A percentile compares a stretch with the other conserved stretches of the same genome.
Conservation (phyloP, 1,284 basidiomycete genomes). For the Leccinum huronense region DNA sequence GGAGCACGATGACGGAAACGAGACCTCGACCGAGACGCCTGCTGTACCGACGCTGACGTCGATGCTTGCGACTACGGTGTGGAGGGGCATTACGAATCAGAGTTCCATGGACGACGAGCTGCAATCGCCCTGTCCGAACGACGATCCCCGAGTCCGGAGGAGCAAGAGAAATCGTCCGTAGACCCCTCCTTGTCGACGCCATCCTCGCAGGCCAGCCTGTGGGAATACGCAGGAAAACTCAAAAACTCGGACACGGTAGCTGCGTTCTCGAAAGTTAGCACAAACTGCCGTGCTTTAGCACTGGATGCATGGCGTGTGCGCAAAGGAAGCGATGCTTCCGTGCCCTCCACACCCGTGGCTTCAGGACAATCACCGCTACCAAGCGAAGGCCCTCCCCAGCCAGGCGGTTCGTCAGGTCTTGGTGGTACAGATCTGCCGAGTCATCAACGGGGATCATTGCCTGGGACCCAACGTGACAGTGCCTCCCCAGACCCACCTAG, state of each 20-base stretch:
- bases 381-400: constrained; percentile 20
- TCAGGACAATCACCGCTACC: constrained; percentile 14
- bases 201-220: constrained; percentile 41
- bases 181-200: constrained; percentile 9
- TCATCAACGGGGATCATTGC: constrained; percentile 44
- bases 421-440: constrained; percentile 3
- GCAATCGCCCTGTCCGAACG: constrained; percentile 37
- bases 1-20: constrained; percentile 42
- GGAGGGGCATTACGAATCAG: constrained; percentile 74
- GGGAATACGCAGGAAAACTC: constrained; percentile 70
- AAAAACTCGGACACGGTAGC: constrained; percentile 71
- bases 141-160: constrained; percentile 32
- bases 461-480: constrained; percentile 37
- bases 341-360: constrained; percentile 8
- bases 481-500: constrained; percentile 52
- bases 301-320: constrained; percentile 43
- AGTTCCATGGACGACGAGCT: constrained; percentile 57
- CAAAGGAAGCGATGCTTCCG: constrained; percentile 16
- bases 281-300: constrained; percentile 69
- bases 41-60: constrained; percentile 46
- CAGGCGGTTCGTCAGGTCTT: constrained; percentile 18
- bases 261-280: constrained; percentile 65
- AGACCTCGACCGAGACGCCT: constrained; percentile 40
- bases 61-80: constrained; percentile 58
- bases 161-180: constrained; percentile 11